Conservation (phyloP, 139 green algal genomes). For the Picocystis salinarum region DNA sequence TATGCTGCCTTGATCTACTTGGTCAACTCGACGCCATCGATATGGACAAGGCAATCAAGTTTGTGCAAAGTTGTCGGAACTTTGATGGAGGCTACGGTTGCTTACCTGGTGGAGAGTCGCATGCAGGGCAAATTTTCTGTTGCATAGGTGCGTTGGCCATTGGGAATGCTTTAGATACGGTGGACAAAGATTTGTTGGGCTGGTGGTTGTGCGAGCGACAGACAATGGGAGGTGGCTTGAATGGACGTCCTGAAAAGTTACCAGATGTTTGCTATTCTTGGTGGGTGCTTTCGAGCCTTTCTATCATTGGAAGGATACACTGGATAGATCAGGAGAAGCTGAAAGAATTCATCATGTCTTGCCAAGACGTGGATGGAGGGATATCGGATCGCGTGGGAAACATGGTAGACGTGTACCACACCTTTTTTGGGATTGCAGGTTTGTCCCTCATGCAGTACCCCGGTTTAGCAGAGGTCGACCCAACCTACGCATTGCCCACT, state of each 20-base stretch:
- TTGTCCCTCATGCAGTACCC: slow-evolving; percentile 63
- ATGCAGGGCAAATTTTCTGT: slow-evolving; percentile 53
- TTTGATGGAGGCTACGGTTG: slow-evolving; percentile 94
- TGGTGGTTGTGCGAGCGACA: slow-evolving; percentile 95
- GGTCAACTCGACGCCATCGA: slow-evolving; percentile 33
- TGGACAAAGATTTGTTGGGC: slow-evolving; percentile 70
- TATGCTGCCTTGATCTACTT: slow-evolving; percentile 45
- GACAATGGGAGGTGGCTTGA: slow-evolving; percentile 68
- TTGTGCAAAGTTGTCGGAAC: slow-evolving; percentile 71
- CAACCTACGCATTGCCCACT: slow-evolving; percentile 64
- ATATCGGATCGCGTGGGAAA: slow-evolving; percentile 92
- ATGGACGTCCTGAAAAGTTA: slow-evolving; percentile 46
- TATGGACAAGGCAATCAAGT: slow-evolving; percentile 44
- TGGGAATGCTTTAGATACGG: slow-evolving; percentile 38
- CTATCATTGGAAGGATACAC: slow-evolving; percentile 64
- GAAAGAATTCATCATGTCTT: slow-evolving; percentile 63
- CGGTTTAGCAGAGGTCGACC: slow-evolving; percentile 55
- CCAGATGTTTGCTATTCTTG: slow-evolving; percentile 76
- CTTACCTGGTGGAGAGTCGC: slow-evolving; percentile 29
- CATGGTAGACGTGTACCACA: slow-evolving; percentile 93
- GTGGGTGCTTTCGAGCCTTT: slow-evolving; percentile 88
- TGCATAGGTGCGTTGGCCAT: slow-evolving; percentile 75
- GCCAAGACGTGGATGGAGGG: slow-evolving; percentile 73
- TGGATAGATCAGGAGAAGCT: slow-evolving; percentile 72
- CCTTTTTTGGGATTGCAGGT: slow-evolving; percentile 92